Evolutionary conservation across 148 eudicot species (phyloP).

Genomic region (Mesembryanthemum crystallinum): DNA sequence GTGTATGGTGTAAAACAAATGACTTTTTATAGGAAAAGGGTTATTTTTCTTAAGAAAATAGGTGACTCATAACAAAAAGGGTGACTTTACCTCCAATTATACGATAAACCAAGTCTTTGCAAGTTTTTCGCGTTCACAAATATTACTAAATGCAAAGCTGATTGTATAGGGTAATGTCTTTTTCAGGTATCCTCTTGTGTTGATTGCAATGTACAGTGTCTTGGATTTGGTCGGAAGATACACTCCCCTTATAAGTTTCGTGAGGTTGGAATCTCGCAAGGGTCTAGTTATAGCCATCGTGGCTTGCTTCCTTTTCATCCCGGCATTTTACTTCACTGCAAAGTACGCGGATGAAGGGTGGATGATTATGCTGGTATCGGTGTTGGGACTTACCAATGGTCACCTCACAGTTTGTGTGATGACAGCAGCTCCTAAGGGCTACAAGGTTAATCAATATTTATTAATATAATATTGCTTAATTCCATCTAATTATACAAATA

Average conservation of each 20-base stretch:
- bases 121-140: no score
- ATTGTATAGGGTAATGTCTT: not conserved
- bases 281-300: conserved; percentile 38
- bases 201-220: conserved; percentile 60
- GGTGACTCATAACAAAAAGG: no score
- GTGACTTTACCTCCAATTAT: no score
- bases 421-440: conserved; percentile 63
- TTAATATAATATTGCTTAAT: not conserved
- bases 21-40: conserved; percentile 56
- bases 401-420: conserved; percentile 79
- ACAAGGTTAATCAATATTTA: conserved; percentile 56
- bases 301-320: conserved; percentile 51
- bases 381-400: conserved; percentile 70
- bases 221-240: conserved; percentile 57
- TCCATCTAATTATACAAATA: not conserved
- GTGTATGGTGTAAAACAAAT: no score
- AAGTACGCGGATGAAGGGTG: conserved; percentile 77
- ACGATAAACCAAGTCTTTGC: no score
- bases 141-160: no score
- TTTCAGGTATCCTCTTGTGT: conserved; percentile 59
- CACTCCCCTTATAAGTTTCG: conserved; percentile 38
- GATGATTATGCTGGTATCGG: conserved; percentile 61
- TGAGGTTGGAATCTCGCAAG: conserved; percentile 42
- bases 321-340: conserved; percentile 68
- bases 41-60: no score